Conservation (phyloP, 116 monocot species). For the Posidonia oceanica region DNA sequence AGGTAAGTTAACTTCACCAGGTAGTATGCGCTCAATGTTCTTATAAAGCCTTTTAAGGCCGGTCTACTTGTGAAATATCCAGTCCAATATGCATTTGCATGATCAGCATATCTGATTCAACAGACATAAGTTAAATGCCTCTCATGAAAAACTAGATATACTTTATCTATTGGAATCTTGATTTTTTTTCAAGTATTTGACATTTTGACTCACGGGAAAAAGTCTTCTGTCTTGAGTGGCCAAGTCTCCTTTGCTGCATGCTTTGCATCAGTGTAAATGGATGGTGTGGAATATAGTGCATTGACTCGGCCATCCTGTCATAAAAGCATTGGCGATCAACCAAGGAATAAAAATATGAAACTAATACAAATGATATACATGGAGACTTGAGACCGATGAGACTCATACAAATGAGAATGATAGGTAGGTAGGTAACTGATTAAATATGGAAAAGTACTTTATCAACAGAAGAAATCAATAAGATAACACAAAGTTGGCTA, state of each 20-base stretch:
- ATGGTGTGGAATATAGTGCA: slow-evolving; percentile 96
- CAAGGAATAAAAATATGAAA: no score
- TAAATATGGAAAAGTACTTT: no score
- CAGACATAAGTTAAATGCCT: no score
- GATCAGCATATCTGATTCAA: slow-evolving; percentile 76
- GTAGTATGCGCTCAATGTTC: slow-evolving; percentile 83
- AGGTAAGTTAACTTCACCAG: slow-evolving; percentile 36
- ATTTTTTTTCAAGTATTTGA: background rate
- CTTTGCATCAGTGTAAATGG: slow-evolving; percentile 96
- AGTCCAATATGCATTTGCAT: slow-evolving; percentile 90
- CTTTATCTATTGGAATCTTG: background rate
- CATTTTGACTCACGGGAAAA: slow-evolving; percentile 70
- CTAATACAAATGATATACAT: no score
- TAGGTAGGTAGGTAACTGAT: no score
- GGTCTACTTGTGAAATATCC: slow-evolving; percentile 99
- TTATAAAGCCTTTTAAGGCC: slow-evolving; percentile 78
- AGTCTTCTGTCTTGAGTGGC: slow-evolving; percentile 90
- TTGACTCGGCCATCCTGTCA: slow-evolving; percentile 90
- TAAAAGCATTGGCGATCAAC: no score
- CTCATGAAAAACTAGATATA: background rate
- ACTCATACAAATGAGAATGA: no score
- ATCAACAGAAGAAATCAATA: no score
- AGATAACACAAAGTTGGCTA: no score
- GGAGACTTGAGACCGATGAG: no score
- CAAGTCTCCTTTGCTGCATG: slow-evolving; percentile 66